Evolutionary conservation across 768 basidiomycete species (phyloP), one percentile per base, ranked within the genome.

Genomic region (Scleroderma bovista): DNA sequence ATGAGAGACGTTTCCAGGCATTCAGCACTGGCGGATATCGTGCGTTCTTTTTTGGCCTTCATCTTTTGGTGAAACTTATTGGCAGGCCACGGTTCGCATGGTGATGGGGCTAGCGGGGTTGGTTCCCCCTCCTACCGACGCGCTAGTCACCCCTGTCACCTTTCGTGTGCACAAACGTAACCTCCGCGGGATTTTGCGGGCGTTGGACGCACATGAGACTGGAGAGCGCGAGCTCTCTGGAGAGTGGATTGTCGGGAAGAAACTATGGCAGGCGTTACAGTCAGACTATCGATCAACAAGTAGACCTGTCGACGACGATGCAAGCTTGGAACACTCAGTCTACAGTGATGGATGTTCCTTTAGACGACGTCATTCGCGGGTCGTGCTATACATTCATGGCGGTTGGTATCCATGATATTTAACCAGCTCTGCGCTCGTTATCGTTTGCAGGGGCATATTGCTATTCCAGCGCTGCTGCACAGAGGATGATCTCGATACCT

Each of bases 201-300:
- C 83, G 7, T 79, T 79, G 48, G 95, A 98, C 61, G 77, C 73
- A 5, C 61, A 74, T 16, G 95, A 99, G 67, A 75, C 75, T 10
- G 94, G 93, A 31, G 65, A 60, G 9, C 79, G 95, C 4, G 88
- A 94, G 60, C 75, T 99, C 26, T 83, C 83, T 1, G 95, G 93
- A 1, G 95, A 99, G 73, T 99, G 95, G 95, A 84, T 98, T 20
- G 87, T 97, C n/a, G 91, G 91, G 32, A 88, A 87, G 65, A 81
- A 81, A 55, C 80, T 94, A 1, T 99, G 95, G 95, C 83, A 83
- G 55, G 72, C 82, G 24, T 73, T 96, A 56, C 93, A 96, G 60
- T 71, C 77, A 15, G 91, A 94, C 60, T 88, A 89, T 81, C 83
- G 78, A 60, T 72, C 77, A 16, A 63, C 72, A n/a, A 64, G 65